A percentile compares a stretch with the other conserved stretches of the same genome.
Conservation (phyloP, 305 asterid species). For the Andrographis paniculata region DNA sequence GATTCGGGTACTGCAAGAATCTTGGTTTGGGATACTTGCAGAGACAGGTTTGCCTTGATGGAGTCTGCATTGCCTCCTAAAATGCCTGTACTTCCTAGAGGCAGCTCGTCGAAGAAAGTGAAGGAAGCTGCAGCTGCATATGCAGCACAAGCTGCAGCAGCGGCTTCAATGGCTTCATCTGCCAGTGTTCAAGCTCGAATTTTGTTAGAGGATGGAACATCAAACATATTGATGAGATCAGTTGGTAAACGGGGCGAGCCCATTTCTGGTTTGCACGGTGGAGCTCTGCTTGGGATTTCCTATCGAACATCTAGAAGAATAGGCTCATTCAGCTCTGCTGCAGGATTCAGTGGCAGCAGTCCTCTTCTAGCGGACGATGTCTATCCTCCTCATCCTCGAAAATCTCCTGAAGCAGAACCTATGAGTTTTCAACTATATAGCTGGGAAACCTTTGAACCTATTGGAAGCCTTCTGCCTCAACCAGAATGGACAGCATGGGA, state of each 20-base stretch:
- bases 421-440: slow-evolving; percentile 78
- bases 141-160: slow-evolving; percentile 74
- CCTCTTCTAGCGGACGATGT: slow-evolving; percentile 55
- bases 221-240: slow-evolving; percentile 86
- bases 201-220: slow-evolving; percentile 87
- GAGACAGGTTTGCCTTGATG: slow-evolving; percentile 84
- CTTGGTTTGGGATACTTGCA: slow-evolving; percentile 92
- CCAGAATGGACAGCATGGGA: slow-evolving; percentile 99
- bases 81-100: slow-evolving; percentile 79
- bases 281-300: slow-evolving; percentile 82
- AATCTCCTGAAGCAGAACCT: slow-evolving; percentile 60
- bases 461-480: slow-evolving; percentile 93
- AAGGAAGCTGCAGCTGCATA: slow-evolving; percentile 95
- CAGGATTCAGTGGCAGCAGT: slow-evolving; percentile 69
- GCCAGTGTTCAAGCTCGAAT: slow-evolving; percentile 92
- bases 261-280: slow-evolving; percentile 76
- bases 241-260: slow-evolving; percentile 92
- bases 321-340: slow-evolving; percentile 63
- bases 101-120: slow-evolving; percentile 75
- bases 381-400: slow-evolving; percentile 52
- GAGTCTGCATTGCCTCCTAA: slow-evolving; percentile 80
- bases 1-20: slow-evolving; percentile 97
- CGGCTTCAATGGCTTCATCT: slow-evolving; percentile 83
- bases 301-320: slow-evolving; percentile 78
- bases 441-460: slow-evolving; percentile 96